Evolutionary conservation across 1,284 basidiomycete species (phyloP), one percentile per base, ranked within the genome.

Genomic region (Trichosporon sp.): DNA sequence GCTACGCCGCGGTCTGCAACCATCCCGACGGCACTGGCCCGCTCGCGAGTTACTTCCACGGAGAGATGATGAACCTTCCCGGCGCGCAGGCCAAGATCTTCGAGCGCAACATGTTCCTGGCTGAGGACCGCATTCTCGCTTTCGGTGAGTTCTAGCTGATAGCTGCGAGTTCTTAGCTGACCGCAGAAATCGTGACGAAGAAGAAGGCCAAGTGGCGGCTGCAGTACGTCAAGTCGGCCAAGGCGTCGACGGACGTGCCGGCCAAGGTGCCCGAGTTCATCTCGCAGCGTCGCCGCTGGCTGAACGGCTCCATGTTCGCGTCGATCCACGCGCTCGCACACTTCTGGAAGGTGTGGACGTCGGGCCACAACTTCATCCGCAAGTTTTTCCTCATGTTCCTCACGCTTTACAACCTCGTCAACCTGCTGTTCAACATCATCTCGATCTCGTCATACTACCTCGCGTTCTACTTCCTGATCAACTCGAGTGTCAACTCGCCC

Each of bases 191-290:
- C 66, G 80, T 81, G 23, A 75, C 73, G 44, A 81, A 80, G 71
- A 80, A 78, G 72, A 79, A 80, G 31, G 80, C 82, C 18, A 75
- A 75, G 44, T 83, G 83, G 83, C 91, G 91, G 25, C 84, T 95
- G 74, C 92, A 91, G 84, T 95, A 95, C 78, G 92, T 95, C 81
- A 95, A 95, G 86, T 90, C 89, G 69, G 93, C 93, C 29, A 93
- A 94, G 79, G 68, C 69, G 6, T 68, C 67, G n/a, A 95, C 93
- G 31, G 92, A 95, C 82, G 92, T 94, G 6, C 93, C 92, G 29
- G 62, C 70, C 9, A 72, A 88, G 85, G 87, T 92, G 62, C 88
- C 92, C 11, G 93, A 94, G 80, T 93, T 95, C 83, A 95, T 95
- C 77, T 92, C 91, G 2, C 93, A 95, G 79, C 90, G 92, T 81